A percentile compares a stretch with the other conserved stretches of the same genome.
These are phyloP conservation scores for Narthecium ossifragum DNA, from an alignment of 106 monocot species.

Conservation along the genomic window DNA sequence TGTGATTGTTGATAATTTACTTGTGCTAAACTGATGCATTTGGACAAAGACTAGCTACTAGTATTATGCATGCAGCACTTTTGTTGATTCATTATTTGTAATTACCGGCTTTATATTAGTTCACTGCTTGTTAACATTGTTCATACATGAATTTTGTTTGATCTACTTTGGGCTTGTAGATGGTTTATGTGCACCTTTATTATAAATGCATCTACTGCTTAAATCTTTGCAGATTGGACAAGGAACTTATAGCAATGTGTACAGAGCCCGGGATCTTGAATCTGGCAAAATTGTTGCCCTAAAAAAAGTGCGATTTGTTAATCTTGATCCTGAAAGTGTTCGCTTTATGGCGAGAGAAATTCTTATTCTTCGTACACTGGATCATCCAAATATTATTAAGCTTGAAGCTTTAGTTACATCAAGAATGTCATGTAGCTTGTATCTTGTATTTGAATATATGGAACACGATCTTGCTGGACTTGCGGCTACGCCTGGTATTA, in stretches of 20 bases:
- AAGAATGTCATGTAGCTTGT: conserved; percentile 38
- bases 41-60: no score
- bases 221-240: conserved; percentile 68
- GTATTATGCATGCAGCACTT: no score
- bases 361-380: conserved; percentile 39
- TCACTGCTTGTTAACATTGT: not conserved
- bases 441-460: conserved; percentile 69
- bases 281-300: conserved; percentile 50
- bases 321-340: conserved; percentile 65
- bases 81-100: not conserved
- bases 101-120: not conserved
- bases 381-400: conserved; percentile 57
- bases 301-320: conserved; percentile 57
- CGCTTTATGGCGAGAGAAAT: conserved; percentile 72
- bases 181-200: no score
- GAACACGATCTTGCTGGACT: conserved; percentile 69
- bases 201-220: no score
- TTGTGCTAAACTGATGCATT: no score
- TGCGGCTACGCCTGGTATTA: conserved; percentile 37
- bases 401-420: conserved; percentile 50
- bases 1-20: no score
- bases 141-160: no score
- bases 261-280: conserved; percentile 43
- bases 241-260: conserved; percentile 66
- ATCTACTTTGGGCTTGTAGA: no score